Evolutionary conservation across 129 eudicot species (phyloP), one percentile per base, ranked within the genome.

Genomic region (Ambrosia artemisiifolia): DNA sequence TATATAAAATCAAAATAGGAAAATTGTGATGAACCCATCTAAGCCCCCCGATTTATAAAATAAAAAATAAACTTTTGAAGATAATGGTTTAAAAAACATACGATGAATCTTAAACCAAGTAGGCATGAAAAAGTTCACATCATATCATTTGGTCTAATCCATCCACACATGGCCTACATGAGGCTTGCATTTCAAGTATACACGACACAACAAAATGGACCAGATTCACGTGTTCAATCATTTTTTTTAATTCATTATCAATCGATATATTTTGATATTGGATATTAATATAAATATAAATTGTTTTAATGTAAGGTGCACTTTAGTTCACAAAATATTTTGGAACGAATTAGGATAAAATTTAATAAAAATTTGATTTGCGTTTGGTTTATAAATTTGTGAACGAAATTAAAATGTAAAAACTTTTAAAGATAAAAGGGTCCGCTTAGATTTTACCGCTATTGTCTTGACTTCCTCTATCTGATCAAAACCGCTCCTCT

Each of bases 81-180:
- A 40, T 40, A 40, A 40, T 40, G 28, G 32, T 28, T 59, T 11
- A 30, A 30, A 24, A 59, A 9, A 12, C 3, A 62, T n/a, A 51
- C 50, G 48, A 50, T 5, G 7, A 49, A 33, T 12, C 7, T 69
- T 28, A 71, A 43, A 60, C 33, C 7, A 28, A 14, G 59, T 43
- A 43, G 60, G 68, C 69, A 43, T 24, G 59, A 60, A 71, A 40
- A 42, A 54, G 49, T 54, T 24, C 65, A 3, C 47, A 32, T 44
- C 48, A 50, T 46, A 32, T 66, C 57, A 67, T 72, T 70, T 35
- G 50, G 60, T 49, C 69, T 44, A 72, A 72, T 72, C 67, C 69
- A 60, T 60, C 68, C 35, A 46, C 46, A 72, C 69, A 47, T 43
- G 77, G 60, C 77, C 77, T 62, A 72, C 59, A 60, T 10, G 65